Base-by-base conservation (phyloP, 768 basidiomycete species). In the Termitomyces sp. region DNA sequence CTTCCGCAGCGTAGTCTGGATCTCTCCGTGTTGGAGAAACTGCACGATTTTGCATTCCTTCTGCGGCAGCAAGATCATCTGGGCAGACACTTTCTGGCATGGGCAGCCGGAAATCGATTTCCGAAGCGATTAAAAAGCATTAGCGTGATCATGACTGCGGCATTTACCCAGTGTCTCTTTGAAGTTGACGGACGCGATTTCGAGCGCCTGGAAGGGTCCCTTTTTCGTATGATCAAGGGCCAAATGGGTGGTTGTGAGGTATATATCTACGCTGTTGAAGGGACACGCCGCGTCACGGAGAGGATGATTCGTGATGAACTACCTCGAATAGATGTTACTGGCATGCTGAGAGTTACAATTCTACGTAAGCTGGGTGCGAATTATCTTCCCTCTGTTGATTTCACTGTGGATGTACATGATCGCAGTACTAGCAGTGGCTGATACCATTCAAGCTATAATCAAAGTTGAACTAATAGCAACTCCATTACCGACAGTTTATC, bases 301-400 rank as follows among this genome's bases (percentile, higher is more conserved):
- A 46, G 20, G 14, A 48, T 48, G 47, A 48, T 57, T 17, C 45
- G 29, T 9, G 56, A 57, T 7, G 56, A 46, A n/a, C 29, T 57
- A 6, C 56, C 56, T 25, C 12, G 17, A 31, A 46, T 57, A 10
- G 17, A 57, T 49, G 1, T 25, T 17, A 57, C 56, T 1, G 34
- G 56, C 12, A 25, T 6, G 46, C 29, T 57, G 14, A 48, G 9
- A 38, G 56, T 57, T 2, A 37, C 4, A 8, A 38, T 57, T 47
- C 56, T 57, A 38, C 20, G 15, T 17, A 31, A 7, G 2, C 45
- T 25, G 7, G 56, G 56, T 25, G 20, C 34, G 17, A 46, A 57
- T 38, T 48, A 57, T 11, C 34, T 57, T 38, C 56, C 56, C 14
- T 57, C 56, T 43, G 31, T 34, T 29, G 42, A 56, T 45, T 56